phyloP scores from a whole-genome alignment of 2,329 filamentous ascomycete genomes.

The Sordariomycetes sp. region DNA sequence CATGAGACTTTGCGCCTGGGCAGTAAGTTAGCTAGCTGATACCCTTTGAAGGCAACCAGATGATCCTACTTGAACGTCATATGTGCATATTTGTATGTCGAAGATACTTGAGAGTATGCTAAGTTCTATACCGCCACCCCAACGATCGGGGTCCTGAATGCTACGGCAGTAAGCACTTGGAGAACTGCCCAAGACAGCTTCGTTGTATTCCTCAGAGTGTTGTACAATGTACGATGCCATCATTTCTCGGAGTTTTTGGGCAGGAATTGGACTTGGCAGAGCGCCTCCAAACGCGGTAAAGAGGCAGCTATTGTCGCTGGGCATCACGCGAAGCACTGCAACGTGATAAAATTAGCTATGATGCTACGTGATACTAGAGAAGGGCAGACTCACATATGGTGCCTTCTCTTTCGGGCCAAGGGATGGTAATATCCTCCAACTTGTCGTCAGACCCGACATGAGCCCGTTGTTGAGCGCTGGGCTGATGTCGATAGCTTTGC shows the following conservation, averaged over 20 bases:
- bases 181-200: slow-evolving; percentile 65
- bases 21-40: slow-evolving; percentile 1
- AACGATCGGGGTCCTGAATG: slow-evolving; percentile 72
- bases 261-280: slow-evolving; percentile 49
- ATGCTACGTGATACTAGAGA: too few species aligned
- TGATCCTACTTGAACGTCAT: slow-evolving; percentile 59
- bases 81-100: slow-evolving; percentile 73
- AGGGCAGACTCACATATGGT: slow-evolving; percentile 32
- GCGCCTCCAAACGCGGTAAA: slow-evolving; percentile 83
- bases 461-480: not conserved
- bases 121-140: slow-evolving; percentile 89
- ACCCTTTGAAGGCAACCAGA: slow-evolving; percentile 1
- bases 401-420: slow-evolving; percentile 40
- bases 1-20: slow-evolving; percentile 23
- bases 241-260: slow-evolving; percentile 57
- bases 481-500: slow-evolving; percentile 1
- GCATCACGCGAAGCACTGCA: slow-evolving; percentile 81
- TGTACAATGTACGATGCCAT: slow-evolving; percentile 71
- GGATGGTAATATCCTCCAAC: slow-evolving; percentile 27
- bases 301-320: slow-evolving; percentile 90
- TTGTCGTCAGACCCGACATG: slow-evolving; percentile 4
- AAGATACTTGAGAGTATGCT: slow-evolving; percentile 79
- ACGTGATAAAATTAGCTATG: too few species aligned
- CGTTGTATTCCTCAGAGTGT: slow-evolving; percentile 63
- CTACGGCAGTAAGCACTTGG: slow-evolving; percentile 71